Conservation (phyloP, 352 stramenopile species). For the Aphanomyces invadans region DNA sequence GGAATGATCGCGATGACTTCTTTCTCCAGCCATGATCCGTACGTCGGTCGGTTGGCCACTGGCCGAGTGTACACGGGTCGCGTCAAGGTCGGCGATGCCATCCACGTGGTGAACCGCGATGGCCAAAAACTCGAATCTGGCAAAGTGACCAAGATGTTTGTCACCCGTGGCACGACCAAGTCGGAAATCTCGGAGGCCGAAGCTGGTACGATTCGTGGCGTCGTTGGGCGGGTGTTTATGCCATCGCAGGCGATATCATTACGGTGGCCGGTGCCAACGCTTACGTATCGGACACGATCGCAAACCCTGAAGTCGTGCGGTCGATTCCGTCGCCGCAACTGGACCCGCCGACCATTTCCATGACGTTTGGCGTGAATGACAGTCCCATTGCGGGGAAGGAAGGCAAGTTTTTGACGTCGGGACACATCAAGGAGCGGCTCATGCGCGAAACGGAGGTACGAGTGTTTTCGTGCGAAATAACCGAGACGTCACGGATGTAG, state of each 20-base stretch:
- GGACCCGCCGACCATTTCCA: constrained; percentile 95
- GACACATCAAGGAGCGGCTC: constrained; percentile 91
- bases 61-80: constrained; percentile 91
- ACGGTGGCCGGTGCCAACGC: constrained; percentile 93
- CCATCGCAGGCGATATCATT: constrained; percentile 94
- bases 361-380: constrained; percentile 98
- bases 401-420: constrained; percentile 95
- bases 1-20: no score
- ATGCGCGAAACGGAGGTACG: constrained; percentile 87
- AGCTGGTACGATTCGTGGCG: constrained; percentile 39
- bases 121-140: constrained; percentile 70
- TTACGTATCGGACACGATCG: constrained; percentile 87
- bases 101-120: constrained; percentile 85
- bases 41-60: constrained; percentile 96
- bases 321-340: constrained; percentile 92
- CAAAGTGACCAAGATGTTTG: constrained; percentile 85
- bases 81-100: constrained; percentile 83
- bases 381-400: constrained; percentile 93
- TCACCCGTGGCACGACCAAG: constrained; percentile 65
- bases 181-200: constrained; percentile 84
- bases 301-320: constrained; percentile 51
- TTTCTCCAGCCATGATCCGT: constrained; percentile 90
- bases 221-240: neutral
- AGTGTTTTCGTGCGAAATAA: neutral
- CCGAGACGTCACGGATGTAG: constrained; percentile 30